Evolutionary conservation across 371 early-diverging fungal species (phyloP).

Genomic region (Circinella umbellata): DNA sequence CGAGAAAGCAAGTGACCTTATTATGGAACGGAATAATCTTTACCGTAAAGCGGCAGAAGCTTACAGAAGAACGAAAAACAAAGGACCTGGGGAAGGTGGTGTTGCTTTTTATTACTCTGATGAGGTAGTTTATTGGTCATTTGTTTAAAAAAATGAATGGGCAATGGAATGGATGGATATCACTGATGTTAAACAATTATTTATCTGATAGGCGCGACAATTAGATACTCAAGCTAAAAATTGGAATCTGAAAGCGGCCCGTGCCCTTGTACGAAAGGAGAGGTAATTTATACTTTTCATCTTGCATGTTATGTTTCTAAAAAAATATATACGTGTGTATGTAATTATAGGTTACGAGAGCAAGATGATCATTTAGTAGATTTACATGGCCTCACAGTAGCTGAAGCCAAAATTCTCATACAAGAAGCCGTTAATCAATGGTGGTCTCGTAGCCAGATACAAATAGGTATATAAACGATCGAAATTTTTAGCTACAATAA

Average conservation of each 20-base stretch:
- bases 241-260: constrained; percentile 78
- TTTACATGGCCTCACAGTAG: constrained; percentile 70
- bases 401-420: constrained; percentile 65
- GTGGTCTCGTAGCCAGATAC: constrained; percentile 63
- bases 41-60: constrained; percentile 68
- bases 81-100: constrained; percentile 62
- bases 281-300: constrained; percentile 30
- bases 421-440: constrained; percentile 67
- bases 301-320: no score
- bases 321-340: no score
- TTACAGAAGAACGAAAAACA: constrained; percentile 55
- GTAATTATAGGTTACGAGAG: constrained; percentile 39
- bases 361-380: constrained; percentile 67
- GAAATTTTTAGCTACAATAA: neutral
- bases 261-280: constrained; percentile 62
- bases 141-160: neutral
- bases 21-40: constrained; percentile 63
- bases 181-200: neutral
- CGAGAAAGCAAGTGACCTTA: constrained; percentile 49
- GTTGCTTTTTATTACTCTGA: constrained; percentile 73
- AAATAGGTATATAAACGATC: constrained; percentile 32
- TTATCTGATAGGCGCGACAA: constrained; percentile 49
- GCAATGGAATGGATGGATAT: neutral
- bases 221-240: constrained; percentile 62
- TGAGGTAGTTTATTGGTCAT: constrained; percentile 26